These are phyloP conservation scores for Acanthamoeba castellanii DNA, from an alignment of 208 protist species.

Conservation along the genomic window DNA sequence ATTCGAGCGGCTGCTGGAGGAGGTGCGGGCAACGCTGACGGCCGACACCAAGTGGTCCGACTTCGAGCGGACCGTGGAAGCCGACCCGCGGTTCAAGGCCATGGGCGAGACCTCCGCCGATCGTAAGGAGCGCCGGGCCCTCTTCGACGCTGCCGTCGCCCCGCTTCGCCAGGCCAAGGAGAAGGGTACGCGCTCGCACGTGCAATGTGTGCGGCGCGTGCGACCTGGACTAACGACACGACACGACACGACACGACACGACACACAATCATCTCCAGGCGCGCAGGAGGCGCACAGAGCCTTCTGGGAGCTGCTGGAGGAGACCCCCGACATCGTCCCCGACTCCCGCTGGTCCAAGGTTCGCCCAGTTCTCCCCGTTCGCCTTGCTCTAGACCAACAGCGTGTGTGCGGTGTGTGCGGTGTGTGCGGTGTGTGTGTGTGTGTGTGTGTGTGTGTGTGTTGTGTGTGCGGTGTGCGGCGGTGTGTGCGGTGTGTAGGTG, in stretches of 20 bases:
- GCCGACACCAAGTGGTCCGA: slow-evolving; percentile 4
- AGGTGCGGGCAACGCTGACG: background rate
- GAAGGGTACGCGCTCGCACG: background rate
- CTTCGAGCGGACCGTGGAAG: background rate
- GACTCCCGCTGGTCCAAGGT: background rate
- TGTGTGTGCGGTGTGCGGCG: background rate
- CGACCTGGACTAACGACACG: too few relatives aligned
- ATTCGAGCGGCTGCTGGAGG: background rate
- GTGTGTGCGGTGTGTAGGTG: background rate
- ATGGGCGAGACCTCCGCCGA: slow-evolving; percentile 4
- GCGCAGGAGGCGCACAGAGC: background rate
- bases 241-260: background rate
- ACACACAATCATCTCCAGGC: too few relatives aligned
- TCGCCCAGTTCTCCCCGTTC: background rate
- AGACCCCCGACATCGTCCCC: background rate
- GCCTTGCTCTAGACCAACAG: background rate
- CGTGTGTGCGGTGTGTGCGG: too few relatives aligned
- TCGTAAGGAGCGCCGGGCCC: background rate
- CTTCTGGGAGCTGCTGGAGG: background rate
- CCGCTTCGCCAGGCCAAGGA: slow-evolving; percentile 9
- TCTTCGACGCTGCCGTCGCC: background rate
- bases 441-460: background rate
- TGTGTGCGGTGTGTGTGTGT: background rate
- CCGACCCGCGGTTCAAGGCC: slow-evolving; percentile 9
- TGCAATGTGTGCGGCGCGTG: background rate